These are phyloP conservation scores for Diutina neorugosa DNA, from an alignment of 1,139 yeast species.

Conservation along the genomic window DNA sequence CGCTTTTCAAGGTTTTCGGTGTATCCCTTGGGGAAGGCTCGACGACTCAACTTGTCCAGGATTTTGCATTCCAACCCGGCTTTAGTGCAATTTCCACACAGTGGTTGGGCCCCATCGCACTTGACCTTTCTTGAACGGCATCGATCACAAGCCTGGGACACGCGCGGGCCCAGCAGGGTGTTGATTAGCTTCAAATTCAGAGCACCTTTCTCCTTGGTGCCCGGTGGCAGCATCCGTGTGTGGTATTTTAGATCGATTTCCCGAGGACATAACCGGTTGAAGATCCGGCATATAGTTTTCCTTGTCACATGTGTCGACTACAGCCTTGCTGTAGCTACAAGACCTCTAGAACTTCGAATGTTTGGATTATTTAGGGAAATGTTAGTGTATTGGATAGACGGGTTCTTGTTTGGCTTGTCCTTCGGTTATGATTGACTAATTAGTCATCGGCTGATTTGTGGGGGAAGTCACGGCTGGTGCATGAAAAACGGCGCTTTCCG, in stretches of 20 bases:
- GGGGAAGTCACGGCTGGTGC: neutral
- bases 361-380: too few relatives aligned
- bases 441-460: neutral
- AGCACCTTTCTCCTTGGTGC: conserved; percentile 1
- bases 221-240: neutral
- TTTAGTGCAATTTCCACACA: conserved; percentile 50
- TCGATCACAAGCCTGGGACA: conserved; percentile 72
- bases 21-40: conserved; percentile 68
- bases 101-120: conserved; percentile 60
- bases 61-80: conserved; percentile 59
- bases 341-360: neutral
- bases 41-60: conserved; percentile 57
- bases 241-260: neutral
- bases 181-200: conserved; percentile 20
- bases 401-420: neutral
- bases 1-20: conserved; percentile 61
- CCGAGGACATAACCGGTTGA: neutral
- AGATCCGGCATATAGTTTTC: neutral
- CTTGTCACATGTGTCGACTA: conserved; percentile 1
- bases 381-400: neutral
- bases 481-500: neutral
- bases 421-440: neutral
- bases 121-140: conserved; percentile 67
- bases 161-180: conserved; percentile 33
- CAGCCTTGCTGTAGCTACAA: neutral